These are phyloP conservation scores for Auricularia sp. DNA, from an alignment of 768 basidiomycete genomes.

Conservation along the genomic window DNA sequence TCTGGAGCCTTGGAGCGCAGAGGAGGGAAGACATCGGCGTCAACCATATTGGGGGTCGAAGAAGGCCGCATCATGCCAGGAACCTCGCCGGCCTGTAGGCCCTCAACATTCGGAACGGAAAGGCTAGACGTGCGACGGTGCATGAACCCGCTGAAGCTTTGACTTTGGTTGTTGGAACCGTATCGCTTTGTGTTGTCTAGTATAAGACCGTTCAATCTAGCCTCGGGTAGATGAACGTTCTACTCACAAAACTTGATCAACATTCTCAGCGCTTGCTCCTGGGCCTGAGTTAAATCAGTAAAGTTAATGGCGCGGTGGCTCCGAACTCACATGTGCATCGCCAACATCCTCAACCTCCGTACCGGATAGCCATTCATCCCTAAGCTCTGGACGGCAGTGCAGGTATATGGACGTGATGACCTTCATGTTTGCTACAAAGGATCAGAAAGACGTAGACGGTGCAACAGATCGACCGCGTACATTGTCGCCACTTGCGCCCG, in stretches of 20 bases:
- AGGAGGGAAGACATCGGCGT: conserved; percentile 93
- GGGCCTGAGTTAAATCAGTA: conserved; percentile 43
- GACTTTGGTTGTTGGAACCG: conserved; percentile 39
- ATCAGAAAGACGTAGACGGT: neutral
- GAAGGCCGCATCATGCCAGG: conserved; percentile 62
- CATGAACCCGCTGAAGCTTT: conserved; percentile 36
- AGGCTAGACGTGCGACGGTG: conserved; percentile 79
- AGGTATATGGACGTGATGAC: conserved; percentile 97
- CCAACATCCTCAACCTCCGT: conserved; percentile 83
- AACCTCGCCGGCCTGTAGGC: conserved; percentile 62
- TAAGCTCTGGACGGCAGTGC: conserved; percentile 90
- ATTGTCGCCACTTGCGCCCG: conserved; percentile 95
- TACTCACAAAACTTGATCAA: conserved; percentile 87
- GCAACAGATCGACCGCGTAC: conserved; percentile 33
- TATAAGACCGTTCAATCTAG: conserved; percentile 9
- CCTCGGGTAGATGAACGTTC: conserved; percentile 2
- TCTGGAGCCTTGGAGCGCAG: conserved; percentile 78
- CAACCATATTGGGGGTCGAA: conserved; percentile 61
- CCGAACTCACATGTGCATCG: conserved; percentile 67
- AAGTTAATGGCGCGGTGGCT: neutral
- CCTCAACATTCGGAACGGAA: conserved; percentile 64
- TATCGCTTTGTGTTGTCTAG: conserved; percentile 88
- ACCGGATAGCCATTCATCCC: conserved; percentile 95
- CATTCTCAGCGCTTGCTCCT: conserved; percentile 88
- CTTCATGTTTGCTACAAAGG: conserved; percentile 86